phyloP scores from a whole-genome alignment of 2,329 filamentous ascomycete genomes.

The Clarireedia paspali region DNA sequence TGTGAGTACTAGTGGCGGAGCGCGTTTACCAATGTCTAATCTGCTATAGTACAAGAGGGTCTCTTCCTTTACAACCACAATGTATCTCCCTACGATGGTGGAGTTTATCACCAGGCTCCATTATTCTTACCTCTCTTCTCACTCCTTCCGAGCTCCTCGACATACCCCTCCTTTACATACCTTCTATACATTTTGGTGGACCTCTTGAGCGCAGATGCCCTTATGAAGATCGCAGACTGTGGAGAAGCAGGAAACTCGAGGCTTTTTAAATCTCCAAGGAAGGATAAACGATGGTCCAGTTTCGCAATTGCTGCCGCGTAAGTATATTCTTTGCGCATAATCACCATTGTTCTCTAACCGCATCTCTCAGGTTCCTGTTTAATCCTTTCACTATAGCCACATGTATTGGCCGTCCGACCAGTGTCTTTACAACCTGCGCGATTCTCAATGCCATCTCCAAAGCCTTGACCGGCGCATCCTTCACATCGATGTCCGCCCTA shows the following conservation, averaged over 20 bases:
- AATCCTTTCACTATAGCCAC: conserved; percentile 91
- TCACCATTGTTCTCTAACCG: not conserved
- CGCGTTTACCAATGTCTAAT: conserved; percentile 6
- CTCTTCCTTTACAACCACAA: conserved; percentile 94
- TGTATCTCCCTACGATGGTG: conserved; percentile 94
- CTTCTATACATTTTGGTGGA: conserved; percentile 77
- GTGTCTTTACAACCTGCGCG: conserved; percentile 80
- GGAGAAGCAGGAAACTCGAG: conserved; percentile 68
- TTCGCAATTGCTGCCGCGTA: conserved; percentile 73
- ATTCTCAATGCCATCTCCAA: conserved; percentile 78
- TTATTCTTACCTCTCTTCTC: conserved; percentile 88
- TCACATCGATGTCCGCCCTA: conserved; percentile 75
- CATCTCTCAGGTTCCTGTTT: conserved; percentile 65
- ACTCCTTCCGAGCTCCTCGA: conserved; percentile 64
- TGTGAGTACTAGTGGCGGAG: conserved; percentile 40
- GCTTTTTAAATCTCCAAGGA: conserved; percentile 71
- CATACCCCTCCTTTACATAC: conserved; percentile 65
- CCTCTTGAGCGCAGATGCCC: conserved; percentile 70
- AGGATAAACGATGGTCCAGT: conserved; percentile 66
- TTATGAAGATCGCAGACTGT: conserved; percentile 73
- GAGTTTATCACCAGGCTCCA: conserved; percentile 75
- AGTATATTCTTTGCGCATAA: conserved; percentile 21
- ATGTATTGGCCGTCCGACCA: conserved; percentile 83
- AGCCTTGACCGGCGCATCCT: conserved; percentile 64
- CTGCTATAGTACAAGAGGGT: conserved; percentile 75